Conservation (phyloP, 176 grass and related monocot species). For the Avena sativa region DNA sequence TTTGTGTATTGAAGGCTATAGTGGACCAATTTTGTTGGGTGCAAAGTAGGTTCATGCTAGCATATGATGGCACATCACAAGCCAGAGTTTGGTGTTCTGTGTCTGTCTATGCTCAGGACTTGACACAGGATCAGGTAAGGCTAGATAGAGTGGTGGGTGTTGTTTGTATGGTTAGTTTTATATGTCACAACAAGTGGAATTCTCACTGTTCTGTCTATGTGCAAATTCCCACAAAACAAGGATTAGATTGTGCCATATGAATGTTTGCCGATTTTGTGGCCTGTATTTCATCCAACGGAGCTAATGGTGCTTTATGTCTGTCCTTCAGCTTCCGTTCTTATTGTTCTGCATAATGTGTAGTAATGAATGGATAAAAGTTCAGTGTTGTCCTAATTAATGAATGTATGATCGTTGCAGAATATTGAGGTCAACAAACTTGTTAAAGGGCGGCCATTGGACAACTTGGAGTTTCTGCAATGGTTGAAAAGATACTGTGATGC, state of each 20-base stretch:
- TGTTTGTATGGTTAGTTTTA: background rate
- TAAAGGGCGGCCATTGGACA: constrained; percentile 88
- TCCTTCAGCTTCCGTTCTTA: background rate
- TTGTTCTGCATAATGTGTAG: background rate
- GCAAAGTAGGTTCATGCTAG: background rate
- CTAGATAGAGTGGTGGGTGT: background rate
- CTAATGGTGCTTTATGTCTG: background rate
- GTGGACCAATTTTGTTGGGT: background rate
- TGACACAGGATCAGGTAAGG: background rate
- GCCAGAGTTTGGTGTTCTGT: background rate
- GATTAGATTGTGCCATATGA: background rate
- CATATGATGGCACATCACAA: background rate
- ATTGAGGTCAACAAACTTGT: constrained; percentile 94
- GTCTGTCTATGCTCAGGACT: background rate
- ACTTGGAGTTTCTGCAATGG: constrained; percentile 94
- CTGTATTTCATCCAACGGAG: background rate
- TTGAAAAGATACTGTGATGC: constrained; percentile 92
- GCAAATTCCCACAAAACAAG: background rate
- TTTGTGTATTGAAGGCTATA: background rate
- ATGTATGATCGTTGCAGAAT: constrained; percentile 60
- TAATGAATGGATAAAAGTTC: background rate
- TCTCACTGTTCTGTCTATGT: background rate
- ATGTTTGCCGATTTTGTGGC: background rate
- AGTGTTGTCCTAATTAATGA: constrained; percentile 10
- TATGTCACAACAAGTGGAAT: background rate